Evolutionary conservation across 2,329 filamentous ascomycete species (phyloP), one percentile per base, ranked within the genome.

Genomic region (Trichoderma citrinoviride): DNA sequence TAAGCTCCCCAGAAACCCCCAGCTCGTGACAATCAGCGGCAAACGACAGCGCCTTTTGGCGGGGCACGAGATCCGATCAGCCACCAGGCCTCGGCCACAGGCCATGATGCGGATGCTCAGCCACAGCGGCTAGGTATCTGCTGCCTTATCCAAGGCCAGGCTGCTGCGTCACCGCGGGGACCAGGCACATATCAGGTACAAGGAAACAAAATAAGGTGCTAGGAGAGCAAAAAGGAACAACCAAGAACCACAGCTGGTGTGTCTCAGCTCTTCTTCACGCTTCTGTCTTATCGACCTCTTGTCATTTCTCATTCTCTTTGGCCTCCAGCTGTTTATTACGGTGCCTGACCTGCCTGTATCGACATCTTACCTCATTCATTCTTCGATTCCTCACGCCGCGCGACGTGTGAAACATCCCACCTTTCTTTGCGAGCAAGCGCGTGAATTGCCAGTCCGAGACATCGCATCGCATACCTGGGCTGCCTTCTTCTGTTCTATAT

Each of bases 101-200:
- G 10, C n/a, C 12, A 37, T 61, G 47, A 52, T 40, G 58, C 23
- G 29, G 27, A 33, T 29, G 41, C 60, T 62, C 49, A 62, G 60
- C 60, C 60, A 62, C 60, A 62, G 60, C 49, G 60, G 49, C 43
- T 6, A 17, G 23, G 33, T 37, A 37, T 37, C 33, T 37, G 33
- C 33, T 43, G 21, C 40, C 23, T 41, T 43, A 44, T 46, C 60
- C 60, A 54, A 54, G 40, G 6, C 7, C 27, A 29, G 53, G 14
- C 41, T 54, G 33, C 58, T 66, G 64, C 64, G 64, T 66, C 64
- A 66, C 64, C 64, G 64, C 64, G 64, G 64, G 64, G 64, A 63
- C 50, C 46, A 56, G 33, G 46, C 33, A 21, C 53, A 55, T 37
- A 37, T 37, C 33, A 37, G 33, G 19, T 40, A 17, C 33, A 47